Evolutionary conservation across 345 rosid genomes (phyloP).

Genomic region (Trapa incisa): DNA sequence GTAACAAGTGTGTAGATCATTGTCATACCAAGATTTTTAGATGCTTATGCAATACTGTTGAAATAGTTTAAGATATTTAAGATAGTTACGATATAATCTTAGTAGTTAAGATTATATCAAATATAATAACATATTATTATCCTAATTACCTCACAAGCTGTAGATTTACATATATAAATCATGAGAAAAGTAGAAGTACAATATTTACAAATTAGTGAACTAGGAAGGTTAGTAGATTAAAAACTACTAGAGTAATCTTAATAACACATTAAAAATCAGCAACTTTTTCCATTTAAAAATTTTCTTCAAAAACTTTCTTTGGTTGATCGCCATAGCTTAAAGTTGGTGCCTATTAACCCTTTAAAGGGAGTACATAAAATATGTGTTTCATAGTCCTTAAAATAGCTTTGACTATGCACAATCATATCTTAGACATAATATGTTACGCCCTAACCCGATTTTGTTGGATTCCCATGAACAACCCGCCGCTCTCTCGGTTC

Average conservation of each 20-base stretch:
- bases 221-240: neutral
- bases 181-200: neutral
- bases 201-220: too few relatives aligned
- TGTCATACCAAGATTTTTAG: conserved; percentile 96
- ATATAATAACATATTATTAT: neutral
- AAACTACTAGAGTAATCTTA: neutral
- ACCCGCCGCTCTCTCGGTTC: too few relatives aligned
- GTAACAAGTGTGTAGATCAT: conserved; percentile 85
- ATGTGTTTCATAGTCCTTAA: neutral
- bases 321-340: too few relatives aligned
- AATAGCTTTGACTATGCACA: neutral
- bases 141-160: neutral
- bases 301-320: too few relatives aligned
- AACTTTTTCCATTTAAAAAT: too few relatives aligned
- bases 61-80: too few relatives aligned
- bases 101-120: too few relatives aligned
- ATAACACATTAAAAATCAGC: neutral
- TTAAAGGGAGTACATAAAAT: neutral
- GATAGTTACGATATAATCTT: too few relatives aligned
- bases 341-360: too few relatives aligned
- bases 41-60: conserved; percentile 33
- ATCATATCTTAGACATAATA: neutral
- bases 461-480: too few relatives aligned
- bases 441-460: too few relatives aligned
- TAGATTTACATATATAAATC: neutral